Evolutionary conservation across 306 rosid species (phyloP), one percentile per base, ranked within the genome.

Genomic region (Cucumis cinereus): DNA sequence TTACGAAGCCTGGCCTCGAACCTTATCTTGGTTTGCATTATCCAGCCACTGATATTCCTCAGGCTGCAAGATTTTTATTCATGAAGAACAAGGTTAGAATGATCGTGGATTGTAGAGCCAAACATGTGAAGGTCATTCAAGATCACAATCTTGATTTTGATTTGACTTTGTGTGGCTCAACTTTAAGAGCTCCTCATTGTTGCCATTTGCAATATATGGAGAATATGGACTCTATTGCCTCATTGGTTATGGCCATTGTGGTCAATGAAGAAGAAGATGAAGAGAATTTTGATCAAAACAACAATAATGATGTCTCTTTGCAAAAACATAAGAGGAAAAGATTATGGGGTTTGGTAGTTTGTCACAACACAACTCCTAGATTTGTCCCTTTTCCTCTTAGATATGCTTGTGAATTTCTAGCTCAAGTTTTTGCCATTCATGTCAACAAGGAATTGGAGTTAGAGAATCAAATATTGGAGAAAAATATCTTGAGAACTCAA

Each of bases 341-440:
- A 87, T 93, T 92, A 43, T 92, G 97, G 97, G 96, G 97, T 26
- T 82, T 92, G 85, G 81, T 92, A 3, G 97, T 92, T 77, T 92
- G 93, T 69, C 97, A 92, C 69, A 91, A 92, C 80, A 81, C 89
- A 41, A 80, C 92, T 0, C 83, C 89, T 0, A 84, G 93, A 66
- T 80, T 79, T 41, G 90, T 88, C 63, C 90, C 96, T 78, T 92
- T 92, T 77, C 92, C 96, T 0, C 90, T 90, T 75, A 90, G 93
- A 20, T 90, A 85, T 77, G 97, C 96, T 30, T 92, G 97, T 67
- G 92, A 92, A 79, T 87, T 92, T 73, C 86, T 90, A 33, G 43
- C 69, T 30, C 69, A 61, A 61, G 69, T 61, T 3, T 61, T 61
- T 33, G 43, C 69, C 22, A 61, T 61, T 61, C 55, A 81, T 88